phyloP scores from a whole-genome alignment of 805 yeast species.

The Scheffersomyces coipomensis region DNA sequence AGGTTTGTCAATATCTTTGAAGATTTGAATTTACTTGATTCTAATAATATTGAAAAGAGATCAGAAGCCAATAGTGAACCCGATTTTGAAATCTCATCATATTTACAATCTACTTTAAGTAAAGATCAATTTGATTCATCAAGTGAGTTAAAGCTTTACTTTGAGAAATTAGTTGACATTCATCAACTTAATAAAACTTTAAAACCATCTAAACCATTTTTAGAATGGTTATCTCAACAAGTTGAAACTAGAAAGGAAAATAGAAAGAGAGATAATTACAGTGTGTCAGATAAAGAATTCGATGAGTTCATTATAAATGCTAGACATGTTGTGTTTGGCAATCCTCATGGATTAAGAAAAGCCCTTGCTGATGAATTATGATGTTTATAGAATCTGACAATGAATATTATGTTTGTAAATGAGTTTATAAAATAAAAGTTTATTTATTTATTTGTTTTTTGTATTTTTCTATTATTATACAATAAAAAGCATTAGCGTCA shows the following conservation, averaged over 20 bases:
- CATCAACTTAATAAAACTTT: constrained; percentile 27
- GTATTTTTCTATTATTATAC: constrained; percentile 1
- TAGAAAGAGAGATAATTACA: constrained; percentile 26
- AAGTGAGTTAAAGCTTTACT: constrained; percentile 41
- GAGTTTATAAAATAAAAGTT: not conserved
- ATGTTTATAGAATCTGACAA: not conserved
- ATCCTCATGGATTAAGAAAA: constrained; percentile 68
- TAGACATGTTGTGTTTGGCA: constrained; percentile 75
- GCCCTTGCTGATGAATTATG: constrained; percentile 44
- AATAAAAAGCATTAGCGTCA: not conserved
- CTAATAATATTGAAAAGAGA: constrained; percentile 11
- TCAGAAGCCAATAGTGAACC: constrained; percentile 13
- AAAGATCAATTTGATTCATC: constrained; percentile 11
- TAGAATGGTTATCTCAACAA: constrained; percentile 63
- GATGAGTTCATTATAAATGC: constrained; percentile 30
- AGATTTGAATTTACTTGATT: constrained; percentile 31
- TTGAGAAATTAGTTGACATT: constrained; percentile 30
- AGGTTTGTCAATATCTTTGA: constrained; percentile 47
- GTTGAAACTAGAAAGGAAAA: constrained; percentile 18
- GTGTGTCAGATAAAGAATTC: constrained; percentile 35
- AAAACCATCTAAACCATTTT: constrained; percentile 41
- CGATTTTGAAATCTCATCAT: constrained; percentile 31
- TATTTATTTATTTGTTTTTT: not conserved
- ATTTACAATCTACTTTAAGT: constrained; percentile 33
- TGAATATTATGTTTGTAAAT: not conserved